Conservation (phyloP, 257 asterid genomes). For the Rehmannia glutinosa region DNA sequence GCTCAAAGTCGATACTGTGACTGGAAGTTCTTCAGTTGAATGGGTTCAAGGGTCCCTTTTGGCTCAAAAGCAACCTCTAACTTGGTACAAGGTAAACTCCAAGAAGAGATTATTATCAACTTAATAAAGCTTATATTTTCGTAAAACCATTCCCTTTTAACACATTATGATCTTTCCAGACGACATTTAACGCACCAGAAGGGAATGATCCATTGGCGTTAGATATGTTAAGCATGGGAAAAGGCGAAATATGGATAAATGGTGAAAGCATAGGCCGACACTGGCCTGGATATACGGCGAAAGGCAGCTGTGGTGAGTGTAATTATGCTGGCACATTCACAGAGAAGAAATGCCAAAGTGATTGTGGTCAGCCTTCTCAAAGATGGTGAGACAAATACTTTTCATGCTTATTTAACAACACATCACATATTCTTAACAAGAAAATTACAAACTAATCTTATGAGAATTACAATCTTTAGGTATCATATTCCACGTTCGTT, state of each 20-base stretch:
- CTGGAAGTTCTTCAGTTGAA: conserved; percentile 75
- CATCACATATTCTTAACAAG: neutral
- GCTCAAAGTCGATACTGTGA: conserved; percentile 38
- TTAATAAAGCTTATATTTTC: no score
- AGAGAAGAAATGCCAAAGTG: conserved; percentile 68
- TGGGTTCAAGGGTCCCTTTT: conserved; percentile 58
- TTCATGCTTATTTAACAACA: neutral
- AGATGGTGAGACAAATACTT: conserved; percentile 57
- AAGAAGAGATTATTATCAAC: no score
- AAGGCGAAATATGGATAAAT: conserved; percentile 90
- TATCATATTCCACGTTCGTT: conserved; percentile 85
- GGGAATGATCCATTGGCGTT: conserved; percentile 78
- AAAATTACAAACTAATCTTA: neutral
- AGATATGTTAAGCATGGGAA: conserved; percentile 90
- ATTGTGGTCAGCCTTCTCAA: conserved; percentile 88
- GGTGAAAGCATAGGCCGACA: conserved; percentile 89
- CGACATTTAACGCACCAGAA: conserved; percentile 65
- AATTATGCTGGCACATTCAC: conserved; percentile 64
- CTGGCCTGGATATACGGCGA: conserved; percentile 78
- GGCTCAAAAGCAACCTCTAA: conserved; percentile 75
- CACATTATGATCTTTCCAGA: conserved; percentile 25
- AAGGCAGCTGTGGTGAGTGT: conserved; percentile 69
- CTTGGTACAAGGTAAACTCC: conserved; percentile 86
- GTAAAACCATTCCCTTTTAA: no score
- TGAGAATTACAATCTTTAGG: conserved; percentile 27